Percentiles rank a stretch among this genome's conserved stretches.
Evolutionary conservation across 2,329 filamentous ascomycete species (phyloP).

Genomic region (Berkeleyomyces rouxiae): DNA sequence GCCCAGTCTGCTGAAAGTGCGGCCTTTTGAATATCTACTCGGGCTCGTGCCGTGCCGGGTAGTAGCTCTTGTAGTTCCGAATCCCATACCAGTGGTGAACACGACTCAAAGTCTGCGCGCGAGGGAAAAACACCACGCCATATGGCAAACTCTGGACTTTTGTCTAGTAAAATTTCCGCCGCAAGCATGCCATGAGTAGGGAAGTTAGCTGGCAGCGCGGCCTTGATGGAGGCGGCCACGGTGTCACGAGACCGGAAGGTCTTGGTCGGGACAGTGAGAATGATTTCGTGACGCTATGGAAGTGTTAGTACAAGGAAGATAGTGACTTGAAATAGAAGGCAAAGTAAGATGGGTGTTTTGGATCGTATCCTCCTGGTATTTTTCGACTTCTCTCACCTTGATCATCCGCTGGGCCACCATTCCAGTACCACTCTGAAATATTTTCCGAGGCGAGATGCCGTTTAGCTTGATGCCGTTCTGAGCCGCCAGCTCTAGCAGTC

Average conservation of each 20-base stretch:
- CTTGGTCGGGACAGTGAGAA: constrained; percentile 48
- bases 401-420: constrained; percentile 54
- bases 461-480: constrained; percentile 48
- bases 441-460: constrained; percentile 47
- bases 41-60: constrained; percentile 25
- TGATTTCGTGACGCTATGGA: constrained; percentile 28
- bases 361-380: background rate
- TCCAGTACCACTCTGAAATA: constrained; percentile 61
- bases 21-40: constrained; percentile 36
- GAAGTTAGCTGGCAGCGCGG: constrained; percentile 34
- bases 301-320: background rate
- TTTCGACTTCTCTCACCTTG: constrained; percentile 30
- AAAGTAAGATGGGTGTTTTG: background rate
- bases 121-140: constrained; percentile 57
- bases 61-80: constrained; percentile 29
- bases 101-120: constrained; percentile 34
- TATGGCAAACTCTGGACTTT: constrained; percentile 25
- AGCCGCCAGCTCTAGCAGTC: constrained; percentile 52
- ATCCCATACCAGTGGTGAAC: constrained; percentile 34
- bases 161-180: constrained; percentile 34
- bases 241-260: constrained; percentile 49
- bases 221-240: constrained; percentile 35
- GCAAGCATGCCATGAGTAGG: constrained; percentile 58
- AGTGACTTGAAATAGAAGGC: background rate
- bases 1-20: constrained; percentile 28